Evolutionary conservation across 805 yeast genomes (phyloP), one percentile per base, ranked within the genome.

Genomic region (Tetrapisispora fleetii): DNA sequence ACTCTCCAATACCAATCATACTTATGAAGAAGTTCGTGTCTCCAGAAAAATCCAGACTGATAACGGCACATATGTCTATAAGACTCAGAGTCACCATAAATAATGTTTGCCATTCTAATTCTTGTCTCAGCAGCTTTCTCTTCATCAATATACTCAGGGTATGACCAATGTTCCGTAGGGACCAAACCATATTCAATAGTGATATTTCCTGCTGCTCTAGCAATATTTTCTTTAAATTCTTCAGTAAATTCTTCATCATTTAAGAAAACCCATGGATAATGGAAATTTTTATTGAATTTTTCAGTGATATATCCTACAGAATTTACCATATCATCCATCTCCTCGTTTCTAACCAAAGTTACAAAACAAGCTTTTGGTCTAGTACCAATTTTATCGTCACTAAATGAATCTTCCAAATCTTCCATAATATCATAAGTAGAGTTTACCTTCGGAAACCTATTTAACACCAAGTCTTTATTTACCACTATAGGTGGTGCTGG

Each of bases 1-100:
- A 89, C 90, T 65, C 96, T 80, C 96, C 96, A 88, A 72, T 85
- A 86, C 76, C 83, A 88, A 60, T 83, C 85, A 74, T 81, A 88
- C 27, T 80, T 76, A 51, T 73, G 69, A 65, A 88, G 60, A 42
- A 80, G 68, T 45, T 76, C 78, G 62, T 85, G 86, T 64, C 83
- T 74, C 76, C 80, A 87, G 71, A 87, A 85, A 63, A 83, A 82
- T 0, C 95, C 95, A 17, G 89, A 79, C 65, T 85, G 89, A 66
- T 78, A 88, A 53, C 96, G 77, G 66, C 95, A 88, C 95, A 88
- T 86, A 68, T 85, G 90, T 59, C 95, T 78, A 69, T 87, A 87
- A 16, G 89, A 74, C 51, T 76, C 80, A 16, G 81, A 72, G 49
- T 74, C 83, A 48, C 95, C 95, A 64, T 86, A 88, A 48, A 85